Evolutionary conservation across 2,329 filamentous ascomycete genomes (phyloP), one percentile per base, ranked within the genome.

Genomic region (Bipolaris cookei): DNA sequence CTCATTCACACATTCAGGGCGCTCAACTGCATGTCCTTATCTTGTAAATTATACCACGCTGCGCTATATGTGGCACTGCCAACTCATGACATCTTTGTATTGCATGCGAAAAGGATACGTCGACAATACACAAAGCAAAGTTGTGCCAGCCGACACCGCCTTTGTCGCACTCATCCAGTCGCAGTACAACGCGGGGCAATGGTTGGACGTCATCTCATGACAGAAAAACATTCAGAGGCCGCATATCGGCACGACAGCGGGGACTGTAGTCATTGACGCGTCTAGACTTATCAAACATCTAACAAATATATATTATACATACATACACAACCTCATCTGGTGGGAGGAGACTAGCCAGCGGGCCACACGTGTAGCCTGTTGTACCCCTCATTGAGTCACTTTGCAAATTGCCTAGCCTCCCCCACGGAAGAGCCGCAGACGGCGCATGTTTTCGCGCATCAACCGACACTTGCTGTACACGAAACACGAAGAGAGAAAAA

Each of bases 261-360:
- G 10, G 43, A 21, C 10, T 25, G 11, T 21, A 11, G 18, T 25
- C 34, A 25, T 14, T 21, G 20, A 14, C 16, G 30, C 44, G 18
- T 46, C 44, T 23, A 10, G 32, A 16, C 45, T 10, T 14, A 13
- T 38, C 23, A n/a, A 25, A 18, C 13, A 25, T 25, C 14, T 38
- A 38, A 35, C 34, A 38, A 48, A 48, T 48, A n/a, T 35, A 21
- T 48, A 48, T 48, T 48, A 48, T 48, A 48, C 45, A 48, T 25
- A n/a, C 21, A 21, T 14, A n/a, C n/a, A 18, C 23, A 16, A 6
- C 25, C n/a, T n/a, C 20, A 11, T 20, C 18, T 7, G 8, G 5
- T 13, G 28, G 3, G 28, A 11, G 28, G 10, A 30, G 10, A 38
- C 28, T 48, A 34, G 34, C 34, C 7, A 25, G 21, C 8, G 34